Evolutionary conservation across 139 green algal species (phyloP).

Genomic region (Coccomyxa sp.): DNA sequence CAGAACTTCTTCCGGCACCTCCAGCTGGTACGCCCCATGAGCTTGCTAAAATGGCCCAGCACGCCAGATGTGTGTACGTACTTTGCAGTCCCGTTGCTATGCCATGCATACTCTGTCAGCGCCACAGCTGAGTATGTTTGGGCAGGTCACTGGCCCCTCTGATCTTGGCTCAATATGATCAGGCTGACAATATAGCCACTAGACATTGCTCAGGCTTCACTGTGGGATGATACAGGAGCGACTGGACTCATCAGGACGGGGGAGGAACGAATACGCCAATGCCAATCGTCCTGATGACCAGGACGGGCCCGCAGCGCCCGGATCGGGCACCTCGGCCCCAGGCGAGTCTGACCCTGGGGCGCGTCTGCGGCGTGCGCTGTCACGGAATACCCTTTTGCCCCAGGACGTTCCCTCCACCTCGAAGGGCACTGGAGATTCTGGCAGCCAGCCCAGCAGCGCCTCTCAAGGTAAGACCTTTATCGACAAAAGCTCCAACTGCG

Average conservation of each 20-base stretch:
- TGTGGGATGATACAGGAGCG: not conserved
- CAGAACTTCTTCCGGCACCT: constrained; percentile 5
- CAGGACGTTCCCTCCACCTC: not conserved
- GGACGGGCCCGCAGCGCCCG: not conserved
- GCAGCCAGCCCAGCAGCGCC: not conserved
- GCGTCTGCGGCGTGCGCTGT: not conserved
- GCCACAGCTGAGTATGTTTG: not conserved
- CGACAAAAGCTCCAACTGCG: no score
- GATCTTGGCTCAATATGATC: not conserved
- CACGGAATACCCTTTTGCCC: not conserved
- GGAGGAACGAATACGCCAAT: not conserved
- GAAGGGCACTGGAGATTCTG: no score
- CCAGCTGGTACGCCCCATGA: not conserved
- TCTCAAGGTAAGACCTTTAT: not conserved
- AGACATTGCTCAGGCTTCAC: not conserved
- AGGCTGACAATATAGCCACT: not conserved
- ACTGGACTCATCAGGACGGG: not conserved
- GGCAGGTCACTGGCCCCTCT: not conserved
- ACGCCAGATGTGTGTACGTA: not conserved
- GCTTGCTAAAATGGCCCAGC: not conserved
- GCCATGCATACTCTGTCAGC: not conserved
- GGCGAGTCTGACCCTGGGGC: not conserved
- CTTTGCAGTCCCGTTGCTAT: not conserved
- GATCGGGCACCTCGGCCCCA: no score
- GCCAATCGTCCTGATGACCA: not conserved